Percentiles rank a stretch among this genome's conserved stretches.
phyloP scores from a whole-genome alignment of 805 yeast genomes.

The Wickerhamiella vanderwaltii region DNA sequence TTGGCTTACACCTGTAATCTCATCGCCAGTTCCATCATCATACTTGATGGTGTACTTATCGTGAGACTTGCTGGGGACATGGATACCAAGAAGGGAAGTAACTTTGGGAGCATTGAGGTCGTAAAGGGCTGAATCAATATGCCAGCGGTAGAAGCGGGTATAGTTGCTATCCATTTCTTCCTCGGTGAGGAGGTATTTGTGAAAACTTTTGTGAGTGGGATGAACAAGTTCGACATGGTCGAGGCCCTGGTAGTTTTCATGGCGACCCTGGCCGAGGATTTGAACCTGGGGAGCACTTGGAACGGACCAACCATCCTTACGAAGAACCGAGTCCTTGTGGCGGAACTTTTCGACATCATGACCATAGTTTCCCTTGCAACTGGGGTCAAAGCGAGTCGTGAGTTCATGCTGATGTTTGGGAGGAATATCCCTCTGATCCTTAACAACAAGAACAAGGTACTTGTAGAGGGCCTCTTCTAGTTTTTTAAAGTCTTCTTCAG shows the following conservation, averaged over 20 bases:
- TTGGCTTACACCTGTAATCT: conserved; percentile 39
- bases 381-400: conserved; percentile 69
- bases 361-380: conserved; percentile 60
- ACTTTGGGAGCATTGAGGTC: conserved; percentile 77
- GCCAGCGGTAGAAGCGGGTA: conserved; percentile 88
- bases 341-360: conserved; percentile 65
- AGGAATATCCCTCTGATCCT: conserved; percentile 51
- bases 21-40: conserved; percentile 53
- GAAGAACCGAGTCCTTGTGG: conserved; percentile 52
- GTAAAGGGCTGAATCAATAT: conserved; percentile 80
- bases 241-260: conserved; percentile 44
- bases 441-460: conserved; percentile 63
- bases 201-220: conserved; percentile 76
- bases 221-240: conserved; percentile 55
- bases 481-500: conserved; percentile 49
- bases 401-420: conserved; percentile 68
- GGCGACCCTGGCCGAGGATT: conserved; percentile 70
- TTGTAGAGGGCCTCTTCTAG: conserved; percentile 54
- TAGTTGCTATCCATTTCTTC: conserved; percentile 48
- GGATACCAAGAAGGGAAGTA: conserved; percentile 72
- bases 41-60: conserved; percentile 42
- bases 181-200: conserved; percentile 50
- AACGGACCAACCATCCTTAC: conserved; percentile 69
- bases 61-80: conserved; percentile 59
- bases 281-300: conserved; percentile 83